phyloP scores from a whole-genome alignment of 2,329 filamentous ascomycete genomes.

The Samsoniella hepiali region DNA sequence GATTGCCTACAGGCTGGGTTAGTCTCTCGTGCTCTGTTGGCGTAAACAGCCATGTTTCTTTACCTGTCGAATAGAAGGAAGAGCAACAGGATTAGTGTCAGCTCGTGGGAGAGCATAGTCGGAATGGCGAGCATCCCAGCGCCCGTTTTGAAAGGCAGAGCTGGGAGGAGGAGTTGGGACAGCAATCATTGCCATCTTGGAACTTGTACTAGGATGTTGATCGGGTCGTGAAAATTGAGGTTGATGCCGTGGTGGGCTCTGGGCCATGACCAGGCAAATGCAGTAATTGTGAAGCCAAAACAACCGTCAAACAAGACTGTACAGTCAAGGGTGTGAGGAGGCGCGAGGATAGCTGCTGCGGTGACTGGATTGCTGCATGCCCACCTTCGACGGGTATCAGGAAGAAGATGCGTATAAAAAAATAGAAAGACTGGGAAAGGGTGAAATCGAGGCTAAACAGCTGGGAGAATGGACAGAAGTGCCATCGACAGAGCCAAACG shows the following conservation, averaged over 20 bases:
- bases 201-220: constrained; percentile 25
- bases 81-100: constrained; percentile 40
- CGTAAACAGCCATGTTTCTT: neutral
- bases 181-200: constrained; percentile 50
- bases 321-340: neutral
- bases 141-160: constrained; percentile 38
- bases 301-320: constrained; percentile 7
- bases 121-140: constrained; percentile 37
- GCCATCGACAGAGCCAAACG: neutral
- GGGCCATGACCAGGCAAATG: constrained; percentile 35
- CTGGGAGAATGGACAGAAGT: neutral
- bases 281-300: constrained; percentile 1
- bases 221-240: constrained; percentile 28
- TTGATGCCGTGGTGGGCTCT: constrained; percentile 35
- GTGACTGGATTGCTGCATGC: neutral
- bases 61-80: constrained; percentile 55
- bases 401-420: neutral
- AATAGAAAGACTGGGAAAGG: neutral
- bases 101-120: constrained; percentile 35
- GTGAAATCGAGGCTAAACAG: neutral
- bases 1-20: constrained; percentile 37
- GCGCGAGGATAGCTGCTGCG: neutral
- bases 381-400: constrained; percentile 5
- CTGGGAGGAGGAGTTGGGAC: constrained; percentile 43
- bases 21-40: constrained; percentile 16